Conservation (phyloP, 2,329 filamentous ascomycete genomes). For the Lecanicillium sp. region DNA sequence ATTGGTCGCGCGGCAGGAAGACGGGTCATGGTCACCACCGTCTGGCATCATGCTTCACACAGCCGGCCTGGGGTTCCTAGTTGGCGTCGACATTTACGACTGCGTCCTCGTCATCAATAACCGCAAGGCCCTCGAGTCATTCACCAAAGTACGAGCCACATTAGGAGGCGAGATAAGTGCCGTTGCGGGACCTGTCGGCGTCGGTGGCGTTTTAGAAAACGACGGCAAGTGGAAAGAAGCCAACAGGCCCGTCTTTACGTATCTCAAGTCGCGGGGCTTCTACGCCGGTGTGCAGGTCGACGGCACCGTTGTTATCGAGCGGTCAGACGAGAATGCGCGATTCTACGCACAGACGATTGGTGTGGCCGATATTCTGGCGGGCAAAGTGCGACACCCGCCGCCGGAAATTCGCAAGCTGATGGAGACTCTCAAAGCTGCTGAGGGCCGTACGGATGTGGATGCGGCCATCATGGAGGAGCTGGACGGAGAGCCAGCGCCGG, state of each 20-base stretch:
- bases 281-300: constrained; percentile 84
- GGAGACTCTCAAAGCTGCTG: constrained; percentile 25
- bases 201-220: constrained; percentile 66
- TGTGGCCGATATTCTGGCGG: constrained; percentile 39
- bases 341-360: constrained; percentile 65
- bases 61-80: constrained; percentile 69
- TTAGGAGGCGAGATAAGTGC: constrained; percentile 73
- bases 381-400: constrained; percentile 29
- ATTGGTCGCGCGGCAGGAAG: constrained; percentile 52
- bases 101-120: constrained; percentile 84
- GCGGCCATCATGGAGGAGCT: constrained; percentile 23
- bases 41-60: constrained; percentile 78
- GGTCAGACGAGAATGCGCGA: constrained; percentile 78
- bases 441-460: constrained; percentile 26
- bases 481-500: constrained; percentile 25
- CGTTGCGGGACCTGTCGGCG: constrained; percentile 60
- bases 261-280: constrained; percentile 82
- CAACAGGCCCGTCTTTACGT: constrained; percentile 47
- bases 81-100: constrained; percentile 82
- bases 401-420: constrained; percentile 22
- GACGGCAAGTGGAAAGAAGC: constrained; percentile 41
- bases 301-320: constrained; percentile 78
- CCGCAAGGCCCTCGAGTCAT: constrained; percentile 65
- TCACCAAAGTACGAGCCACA: constrained; percentile 67
- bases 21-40: constrained; percentile 70